Percentiles rank a stretch among this genome's conserved stretches.
Conservation (phyloP, 2,329 filamentous ascomycete genomes). For the Zymoseptoria passerinii region DNA sequence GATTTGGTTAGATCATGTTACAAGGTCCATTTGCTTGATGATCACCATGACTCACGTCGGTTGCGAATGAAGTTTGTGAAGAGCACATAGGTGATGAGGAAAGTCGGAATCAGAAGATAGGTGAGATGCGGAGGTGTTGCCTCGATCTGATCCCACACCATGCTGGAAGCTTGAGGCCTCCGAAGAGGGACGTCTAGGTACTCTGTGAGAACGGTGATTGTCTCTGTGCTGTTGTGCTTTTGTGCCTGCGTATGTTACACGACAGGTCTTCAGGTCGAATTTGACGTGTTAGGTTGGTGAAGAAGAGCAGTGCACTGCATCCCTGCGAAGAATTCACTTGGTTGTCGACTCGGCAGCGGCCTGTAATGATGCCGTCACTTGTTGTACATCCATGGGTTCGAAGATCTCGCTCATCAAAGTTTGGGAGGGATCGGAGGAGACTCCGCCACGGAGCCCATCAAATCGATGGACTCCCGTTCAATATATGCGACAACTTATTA, state of each 20-base stretch:
- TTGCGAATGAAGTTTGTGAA: constrained; percentile 42
- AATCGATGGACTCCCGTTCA: background rate
- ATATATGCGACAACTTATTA: background rate
- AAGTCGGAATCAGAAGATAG: constrained; percentile 38
- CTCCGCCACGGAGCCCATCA: background rate
- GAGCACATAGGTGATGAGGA: constrained; percentile 40
- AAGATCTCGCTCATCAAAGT: too few relatives aligned
- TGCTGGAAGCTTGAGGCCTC: background rate
- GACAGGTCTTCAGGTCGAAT: background rate
- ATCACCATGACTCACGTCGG: constrained; percentile 16
- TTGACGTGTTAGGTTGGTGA: too few relatives aligned
- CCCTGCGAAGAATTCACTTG: background rate
- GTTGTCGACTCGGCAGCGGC: background rate
- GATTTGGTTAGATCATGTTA: background rate
- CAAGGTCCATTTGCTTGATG: background rate
- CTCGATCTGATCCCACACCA: constrained; percentile 39
- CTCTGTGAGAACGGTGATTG: background rate
- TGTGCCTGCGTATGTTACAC: background rate
- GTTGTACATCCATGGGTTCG: too few relatives aligned
- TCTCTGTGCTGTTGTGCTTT: background rate
- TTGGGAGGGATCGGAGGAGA: background rate
- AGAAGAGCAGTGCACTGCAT: background rate
- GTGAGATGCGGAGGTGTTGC: constrained; percentile 39
- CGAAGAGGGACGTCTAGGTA: background rate
- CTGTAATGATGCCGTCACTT: background rate